A percentile compares a stretch with the other conserved stretches of the same genome.
phyloP scores from a whole-genome alignment of 139 green algal species.

The Coelastrella sp. region DNA sequence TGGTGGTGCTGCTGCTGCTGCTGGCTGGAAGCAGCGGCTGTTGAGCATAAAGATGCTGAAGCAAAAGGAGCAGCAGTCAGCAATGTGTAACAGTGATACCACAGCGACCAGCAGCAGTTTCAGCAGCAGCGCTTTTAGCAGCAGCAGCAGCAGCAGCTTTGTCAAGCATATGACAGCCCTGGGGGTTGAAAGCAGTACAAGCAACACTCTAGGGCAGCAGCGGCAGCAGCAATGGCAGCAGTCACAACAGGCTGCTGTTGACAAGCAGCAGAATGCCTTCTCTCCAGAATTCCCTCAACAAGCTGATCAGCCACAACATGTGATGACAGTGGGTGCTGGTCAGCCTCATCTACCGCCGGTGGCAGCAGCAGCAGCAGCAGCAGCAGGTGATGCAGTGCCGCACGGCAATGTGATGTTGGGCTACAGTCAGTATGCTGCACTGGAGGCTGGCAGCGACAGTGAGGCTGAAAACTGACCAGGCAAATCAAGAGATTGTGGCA shows the following conservation, averaged over 20 bases:
- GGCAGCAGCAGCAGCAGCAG: neutral
- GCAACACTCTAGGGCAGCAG: neutral
- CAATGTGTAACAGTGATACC: neutral
- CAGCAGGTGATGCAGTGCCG: neutral
- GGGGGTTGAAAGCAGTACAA: no score
- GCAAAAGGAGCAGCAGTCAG: neutral
- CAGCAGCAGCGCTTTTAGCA: neutral
- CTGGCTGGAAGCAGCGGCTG: neutral
- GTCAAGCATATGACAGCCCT: no score
- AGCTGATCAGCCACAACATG: neutral
- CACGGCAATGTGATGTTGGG: neutral
- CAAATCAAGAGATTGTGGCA: no score
- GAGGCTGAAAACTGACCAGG: neutral
- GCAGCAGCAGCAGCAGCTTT: slow-evolving; percentile 8
- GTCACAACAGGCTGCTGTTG: neutral
- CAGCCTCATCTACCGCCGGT: neutral
- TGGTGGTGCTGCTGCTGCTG: neutral
- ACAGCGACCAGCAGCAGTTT: neutral
- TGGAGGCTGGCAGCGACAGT: neutral
- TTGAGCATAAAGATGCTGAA: neutral
- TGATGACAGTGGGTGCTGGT: neutral
- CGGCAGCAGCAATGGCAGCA: slow-evolving; percentile 25
- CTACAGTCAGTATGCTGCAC: slow-evolving; percentile 34
- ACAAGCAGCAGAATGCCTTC: neutral
- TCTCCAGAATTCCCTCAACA: no score